Evolutionary conservation across 2,329 filamentous ascomycete genomes (phyloP), one percentile per base, ranked within the genome.

Genomic region (Ceratocystis smalleyi): DNA sequence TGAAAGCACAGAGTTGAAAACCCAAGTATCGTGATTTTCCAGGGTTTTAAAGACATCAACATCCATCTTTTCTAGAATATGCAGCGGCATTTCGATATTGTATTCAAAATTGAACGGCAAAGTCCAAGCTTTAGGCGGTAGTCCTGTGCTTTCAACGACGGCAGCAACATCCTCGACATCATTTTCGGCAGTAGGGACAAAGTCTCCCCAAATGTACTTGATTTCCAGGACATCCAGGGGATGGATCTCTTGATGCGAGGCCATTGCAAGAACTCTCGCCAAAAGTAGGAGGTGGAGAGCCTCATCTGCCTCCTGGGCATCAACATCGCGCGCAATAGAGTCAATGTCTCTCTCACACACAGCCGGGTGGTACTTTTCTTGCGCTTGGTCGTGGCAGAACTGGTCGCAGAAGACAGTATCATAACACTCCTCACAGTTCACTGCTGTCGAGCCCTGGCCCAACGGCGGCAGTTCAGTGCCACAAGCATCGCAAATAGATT

Each of bases 1-100:
- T 68, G 88, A 84, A 73, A 92, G 95, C 4, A 96, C 79, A 0
- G 91, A 96, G 74, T 97, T 96, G 71, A 95, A 81, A 17, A 96
- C 81, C 89, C 89, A 94, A 5, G 87, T 75, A 69, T 91, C 88
- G 72, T 88, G 85, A 27, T 77, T 74, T 7, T 75, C 74, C 3
- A 85, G 73, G 0, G 75, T 75, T 15, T 77, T 78, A 72, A 86
- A 92, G 62, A 91, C 84, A 71, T 92, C 86, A 64, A 92, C 78
- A 69, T 91, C 87, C 86, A 94, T 90, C 74, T 89, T 90, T 72
- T 91, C 87, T 17, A 94, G 79, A 40, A 92, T 79, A 71, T 91
- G 87, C 5, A 92, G 79, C 0, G 89, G 88, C 2, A 81, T 82
- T 64, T 88, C 81, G 67, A 94, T 82, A 69, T 89, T 91, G 73